phyloP scores from a whole-genome alignment of 345 rosid genomes.

The Rhodamnia argentea region DNA sequence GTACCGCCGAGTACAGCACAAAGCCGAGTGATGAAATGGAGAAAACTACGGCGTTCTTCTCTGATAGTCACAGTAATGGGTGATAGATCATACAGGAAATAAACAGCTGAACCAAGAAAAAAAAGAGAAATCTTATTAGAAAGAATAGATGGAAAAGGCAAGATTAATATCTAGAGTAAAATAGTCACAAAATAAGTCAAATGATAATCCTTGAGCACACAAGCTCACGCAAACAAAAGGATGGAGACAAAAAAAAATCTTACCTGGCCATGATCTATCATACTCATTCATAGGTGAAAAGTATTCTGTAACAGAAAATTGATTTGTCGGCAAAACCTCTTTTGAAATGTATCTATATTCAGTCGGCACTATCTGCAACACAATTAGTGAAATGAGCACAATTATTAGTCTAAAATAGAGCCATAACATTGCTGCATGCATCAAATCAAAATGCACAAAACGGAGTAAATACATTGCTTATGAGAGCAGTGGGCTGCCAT shows the following conservation, averaged over 20 bases:
- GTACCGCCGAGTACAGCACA: constrained; percentile 99
- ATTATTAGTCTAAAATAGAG: not conserved
- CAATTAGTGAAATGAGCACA: constrained; percentile 2
- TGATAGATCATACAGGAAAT: constrained; percentile 91
- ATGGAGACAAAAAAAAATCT: not conserved
- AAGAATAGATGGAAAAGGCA: not conserved
- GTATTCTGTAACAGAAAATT: constrained; percentile 90
- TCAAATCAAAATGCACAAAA: not conserved
- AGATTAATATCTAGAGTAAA: not conserved
- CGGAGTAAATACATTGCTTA: not conserved
- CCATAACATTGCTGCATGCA: not conserved
- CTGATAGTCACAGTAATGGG: constrained; percentile 95
- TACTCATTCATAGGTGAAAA: constrained; percentile 64
- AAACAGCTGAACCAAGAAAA: constrained; percentile 51
- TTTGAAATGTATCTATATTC: constrained; percentile 84
- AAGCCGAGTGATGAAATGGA: constrained; percentile 91
- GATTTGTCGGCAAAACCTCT: constrained; percentile 83
- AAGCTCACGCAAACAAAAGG: not conserved
- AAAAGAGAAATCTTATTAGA: not conserved
- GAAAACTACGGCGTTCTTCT: constrained; percentile 88
- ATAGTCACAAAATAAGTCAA: not conserved
- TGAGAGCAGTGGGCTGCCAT: not conserved
- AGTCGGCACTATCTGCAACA: constrained; percentile 86
- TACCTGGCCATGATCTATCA: constrained; percentile 93
- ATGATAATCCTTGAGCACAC: not conserved